Percentiles rank a stretch among this genome's conserved stretches.
These are phyloP conservation scores for Spencermartinsiella europaea DNA, from an alignment of 805 yeast genomes.

Conservation along the genomic window DNA sequence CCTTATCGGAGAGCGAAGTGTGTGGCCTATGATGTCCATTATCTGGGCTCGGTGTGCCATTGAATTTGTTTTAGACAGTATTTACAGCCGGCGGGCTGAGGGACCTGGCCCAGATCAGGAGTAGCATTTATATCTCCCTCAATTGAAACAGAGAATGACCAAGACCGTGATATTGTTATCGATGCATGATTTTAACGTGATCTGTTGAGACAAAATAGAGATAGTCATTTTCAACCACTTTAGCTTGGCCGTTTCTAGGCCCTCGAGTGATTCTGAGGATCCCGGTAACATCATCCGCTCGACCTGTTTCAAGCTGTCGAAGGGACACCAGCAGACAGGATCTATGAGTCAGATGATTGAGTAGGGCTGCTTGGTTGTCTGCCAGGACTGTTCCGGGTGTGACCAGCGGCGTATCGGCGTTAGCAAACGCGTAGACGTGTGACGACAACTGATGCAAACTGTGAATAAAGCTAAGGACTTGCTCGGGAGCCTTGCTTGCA, in stretches of 20 bases:
- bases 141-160: background rate
- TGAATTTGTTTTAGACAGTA: constrained; percentile 81
- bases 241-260: constrained; percentile 32
- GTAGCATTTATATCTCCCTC: background rate
- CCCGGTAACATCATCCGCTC: constrained; percentile 81
- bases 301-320: constrained; percentile 69
- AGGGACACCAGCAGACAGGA: constrained; percentile 50
- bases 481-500: constrained; percentile 30
- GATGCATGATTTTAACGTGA: constrained; percentile 37
- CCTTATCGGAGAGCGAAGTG: constrained; percentile 81
- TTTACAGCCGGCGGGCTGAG: constrained; percentile 37
- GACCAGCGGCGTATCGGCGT: constrained; percentile 38
- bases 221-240: constrained; percentile 55
- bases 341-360: constrained; percentile 45
- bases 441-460: constrained; percentile 33
- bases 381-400: constrained; percentile 37
- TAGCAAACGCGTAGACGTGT: constrained; percentile 32
- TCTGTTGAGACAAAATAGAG: constrained; percentile 57
- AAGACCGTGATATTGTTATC: no score
- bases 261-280: constrained; percentile 58
- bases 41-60: constrained; percentile 84
- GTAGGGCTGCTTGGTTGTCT: constrained; percentile 40
- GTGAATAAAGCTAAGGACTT: constrained; percentile 32
- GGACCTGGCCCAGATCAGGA: background rate
- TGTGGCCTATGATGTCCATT: constrained; percentile 86